Base-by-base conservation (phyloP, 495 filamentous ascomycete species). In the Hypomontagnella monticulosa region DNA sequence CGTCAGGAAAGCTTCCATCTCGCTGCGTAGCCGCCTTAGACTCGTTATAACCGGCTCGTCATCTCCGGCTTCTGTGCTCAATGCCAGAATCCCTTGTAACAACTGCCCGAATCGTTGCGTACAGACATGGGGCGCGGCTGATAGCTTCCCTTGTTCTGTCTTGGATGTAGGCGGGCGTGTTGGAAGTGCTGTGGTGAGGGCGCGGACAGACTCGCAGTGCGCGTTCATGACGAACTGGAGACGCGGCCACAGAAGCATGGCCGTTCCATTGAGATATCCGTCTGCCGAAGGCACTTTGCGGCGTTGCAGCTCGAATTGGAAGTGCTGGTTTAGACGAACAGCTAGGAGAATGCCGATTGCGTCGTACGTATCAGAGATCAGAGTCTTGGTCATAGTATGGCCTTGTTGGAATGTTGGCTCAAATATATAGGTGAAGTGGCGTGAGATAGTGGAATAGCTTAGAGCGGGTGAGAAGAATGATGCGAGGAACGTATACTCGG, bases 231-330 rank as follows among this genome's bases (percentile, higher is more conserved):
- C 87, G 18, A 89, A 84, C 78, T 98, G 96, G 72, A 99, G 92
- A 27, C 93, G 89, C 4, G 95, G 95, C 95, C 95, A 99, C 4
- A 99, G 87, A 6, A 92, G 87, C 94, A 99, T 98, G 66, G 89
- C 90, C 18, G 92, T 95, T 14, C 88, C 93, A 74, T 98, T 99
- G 69, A 97, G 89, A 73, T 98, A 98, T 27, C 86, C 85, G 59
- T 99, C 95, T 2, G 90, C 88, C 3, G 92, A 88, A 8, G 95
- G 96, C 2, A 97, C 87, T 70, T 93, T 92, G 43, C 94, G 88
- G 5, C 95, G 85, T 74, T 99, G 95, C 6, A 97, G 83, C 74
- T 97, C 91, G 67, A 98, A 99, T 5, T 93, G 92, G 23, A 92
- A 86, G 64, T 93, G 91, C 67, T 99, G 96, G 71, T 95, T 98